These are phyloP conservation scores for Tetrahymena elliotti DNA, from an alignment of 73 alveolate genomes.

Conservation along the genomic window DNA sequence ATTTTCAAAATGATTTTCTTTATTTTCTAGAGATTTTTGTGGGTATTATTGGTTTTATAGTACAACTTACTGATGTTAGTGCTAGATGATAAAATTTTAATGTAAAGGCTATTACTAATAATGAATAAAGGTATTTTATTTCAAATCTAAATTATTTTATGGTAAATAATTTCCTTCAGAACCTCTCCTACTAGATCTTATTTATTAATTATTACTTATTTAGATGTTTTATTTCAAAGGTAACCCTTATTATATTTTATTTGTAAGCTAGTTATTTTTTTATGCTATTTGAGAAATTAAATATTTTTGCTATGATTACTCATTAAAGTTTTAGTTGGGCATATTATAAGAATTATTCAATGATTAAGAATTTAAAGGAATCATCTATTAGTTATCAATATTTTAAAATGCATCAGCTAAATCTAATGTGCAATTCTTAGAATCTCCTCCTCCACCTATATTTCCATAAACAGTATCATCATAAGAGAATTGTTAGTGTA, in stretches of 20 bases:
- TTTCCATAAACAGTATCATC: not conserved
- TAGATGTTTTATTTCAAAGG: not conserved
- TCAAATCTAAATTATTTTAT: not conserved
- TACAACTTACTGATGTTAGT: not conserved
- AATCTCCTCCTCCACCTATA: not conserved
- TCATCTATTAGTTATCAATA: not conserved
- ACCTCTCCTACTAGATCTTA: not conserved
- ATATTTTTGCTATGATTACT: not conserved
- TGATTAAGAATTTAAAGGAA: not conserved
- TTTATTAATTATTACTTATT: not conserved
- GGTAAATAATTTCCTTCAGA: not conserved
- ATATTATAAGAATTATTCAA: not conserved
- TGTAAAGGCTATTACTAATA: not conserved
- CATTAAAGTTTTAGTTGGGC: not conserved
- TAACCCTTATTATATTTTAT: not conserved
- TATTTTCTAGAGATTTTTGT: not conserved
- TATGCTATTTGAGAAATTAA: not conserved
- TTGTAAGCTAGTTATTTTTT: not conserved
- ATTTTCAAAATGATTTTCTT: not conserved
- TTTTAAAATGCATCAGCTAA: not conserved
- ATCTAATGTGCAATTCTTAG: not conserved
- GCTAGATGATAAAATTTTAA: not conserved
- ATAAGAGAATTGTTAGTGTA: not conserved
- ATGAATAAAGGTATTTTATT: not conserved
- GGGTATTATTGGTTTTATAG: not conserved